Evolutionary conservation across 2,329 filamentous ascomycete species (phyloP).

Genomic region (Cytospora chrysosperma): DNA sequence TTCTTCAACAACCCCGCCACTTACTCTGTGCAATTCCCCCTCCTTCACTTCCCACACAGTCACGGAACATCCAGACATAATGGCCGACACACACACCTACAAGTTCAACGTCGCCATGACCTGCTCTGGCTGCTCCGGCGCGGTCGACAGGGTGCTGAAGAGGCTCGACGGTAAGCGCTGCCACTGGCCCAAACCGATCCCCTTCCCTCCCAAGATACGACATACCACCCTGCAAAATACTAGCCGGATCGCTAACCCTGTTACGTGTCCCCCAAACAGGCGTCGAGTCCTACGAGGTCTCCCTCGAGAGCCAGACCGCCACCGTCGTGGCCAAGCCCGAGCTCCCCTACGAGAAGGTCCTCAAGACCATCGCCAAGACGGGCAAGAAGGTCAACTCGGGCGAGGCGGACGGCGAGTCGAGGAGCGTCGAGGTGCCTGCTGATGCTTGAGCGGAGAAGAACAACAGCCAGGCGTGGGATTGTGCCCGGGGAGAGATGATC

Average conservation of each 20-base stretch:
- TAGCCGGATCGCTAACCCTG: no score
- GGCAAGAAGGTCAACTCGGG: conserved; percentile 86
- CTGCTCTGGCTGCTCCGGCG: conserved; percentile 95
- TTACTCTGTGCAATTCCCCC: background rate
- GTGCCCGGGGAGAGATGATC: background rate
- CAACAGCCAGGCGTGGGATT: no score
- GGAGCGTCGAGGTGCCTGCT: conserved; percentile 46
- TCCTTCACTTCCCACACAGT: background rate
- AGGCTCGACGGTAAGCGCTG: conserved; percentile 83
- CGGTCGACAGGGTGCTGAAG: conserved; percentile 86
- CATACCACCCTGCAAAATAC: no score
- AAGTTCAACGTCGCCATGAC: conserved; percentile 93
- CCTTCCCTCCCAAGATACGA: no score
- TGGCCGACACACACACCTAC: conserved; percentile 82
- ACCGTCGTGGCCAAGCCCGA: conserved; percentile 68
- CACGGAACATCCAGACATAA: conserved; percentile 34
- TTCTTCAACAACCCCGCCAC: background rate
- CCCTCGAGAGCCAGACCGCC: conserved; percentile 81
- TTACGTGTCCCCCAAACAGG: no score
- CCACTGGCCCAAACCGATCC: no score
- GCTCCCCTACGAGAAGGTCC: conserved; percentile 73
- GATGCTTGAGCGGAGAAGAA: background rate
- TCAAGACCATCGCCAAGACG: conserved; percentile 89
- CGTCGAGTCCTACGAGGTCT: conserved; percentile 83
- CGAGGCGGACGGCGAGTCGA: conserved; percentile 63